Evolutionary conservation across 169 alveolate species (phyloP).

Genomic region (Perkinsus olseni): DNA sequence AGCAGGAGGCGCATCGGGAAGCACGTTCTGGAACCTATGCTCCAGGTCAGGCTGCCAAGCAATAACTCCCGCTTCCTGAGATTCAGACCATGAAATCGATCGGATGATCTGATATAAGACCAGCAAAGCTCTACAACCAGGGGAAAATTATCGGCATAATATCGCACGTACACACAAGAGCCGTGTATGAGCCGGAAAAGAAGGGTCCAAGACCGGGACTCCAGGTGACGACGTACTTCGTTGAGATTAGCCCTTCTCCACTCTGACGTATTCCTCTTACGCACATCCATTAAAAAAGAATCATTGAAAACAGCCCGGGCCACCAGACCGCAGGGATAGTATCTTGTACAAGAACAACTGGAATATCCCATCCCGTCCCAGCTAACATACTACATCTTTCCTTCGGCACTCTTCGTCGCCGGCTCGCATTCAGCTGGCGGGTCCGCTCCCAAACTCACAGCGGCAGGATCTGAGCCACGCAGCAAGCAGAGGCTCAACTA

Average conservation of each 20-base stretch:
- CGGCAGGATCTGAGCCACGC: background rate
- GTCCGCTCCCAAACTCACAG: background rate
- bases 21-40: background rate
- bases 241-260: background rate
- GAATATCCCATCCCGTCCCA: background rate
- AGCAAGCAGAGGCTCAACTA: too few species aligned
- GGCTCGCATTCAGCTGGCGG: background rate
- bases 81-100: too few species aligned
- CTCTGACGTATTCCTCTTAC: slow-evolving; percentile 16
- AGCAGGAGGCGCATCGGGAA: background rate
- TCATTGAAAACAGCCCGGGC: slow-evolving; percentile 30
- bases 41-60: background rate
- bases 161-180: background rate
- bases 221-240: background rate
- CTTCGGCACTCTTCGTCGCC: background rate
- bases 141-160: too few species aligned
- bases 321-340: slow-evolving; percentile 29
- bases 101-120: background rate
- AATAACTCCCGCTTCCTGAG: background rate
- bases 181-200: background rate
- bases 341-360: background rate
- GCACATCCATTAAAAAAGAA: slow-evolving; percentile 15
- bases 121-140: too few species aligned
- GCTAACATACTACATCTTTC: background rate
- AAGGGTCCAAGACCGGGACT: background rate